Conservation (phyloP, 2,329 filamentous ascomycete genomes). For the Beauveria caledonica region DNA sequence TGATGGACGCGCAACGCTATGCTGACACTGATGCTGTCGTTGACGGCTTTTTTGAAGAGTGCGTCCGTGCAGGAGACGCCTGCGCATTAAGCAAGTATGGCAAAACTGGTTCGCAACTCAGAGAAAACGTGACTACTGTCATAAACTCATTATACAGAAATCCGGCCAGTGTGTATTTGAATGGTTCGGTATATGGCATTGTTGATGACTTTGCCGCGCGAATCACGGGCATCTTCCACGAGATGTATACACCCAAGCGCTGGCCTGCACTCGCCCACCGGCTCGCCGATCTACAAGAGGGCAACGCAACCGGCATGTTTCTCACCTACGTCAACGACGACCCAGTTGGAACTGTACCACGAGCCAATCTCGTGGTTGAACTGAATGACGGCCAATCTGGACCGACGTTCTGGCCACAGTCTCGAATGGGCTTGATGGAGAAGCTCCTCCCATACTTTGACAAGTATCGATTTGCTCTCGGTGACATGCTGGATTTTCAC, state of each 20-base stretch:
- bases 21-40: neutral
- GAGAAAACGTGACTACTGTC: neutral
- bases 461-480: slow-evolving; percentile 21
- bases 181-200: slow-evolving; percentile 30
- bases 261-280: slow-evolving; percentile 29
- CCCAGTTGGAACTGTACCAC: slow-evolving; percentile 13
- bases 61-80: neutral
- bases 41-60: slow-evolving; percentile 8
- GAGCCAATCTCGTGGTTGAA: slow-evolving; percentile 20
- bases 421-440: slow-evolving; percentile 25
- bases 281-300: slow-evolving; percentile 27
- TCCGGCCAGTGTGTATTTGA: slow-evolving; percentile 29
- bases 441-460: slow-evolving; percentile 26
- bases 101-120: neutral
- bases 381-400: slow-evolving; percentile 23
- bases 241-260: slow-evolving; percentile 28
- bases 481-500: slow-evolving; percentile 23
- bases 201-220: slow-evolving; percentile 29
- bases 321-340: slow-evolving; percentile 24
- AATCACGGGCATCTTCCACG: slow-evolving; percentile 29
- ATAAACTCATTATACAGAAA: slow-evolving; percentile 1
- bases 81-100: slow-evolving; percentile 2
- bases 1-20: neutral
- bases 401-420: slow-evolving; percentile 23
- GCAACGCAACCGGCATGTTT: slow-evolving; percentile 32